Evolutionary conservation across 345 rosid genomes (phyloP).

Genomic region (Carallia brachiata): DNA sequence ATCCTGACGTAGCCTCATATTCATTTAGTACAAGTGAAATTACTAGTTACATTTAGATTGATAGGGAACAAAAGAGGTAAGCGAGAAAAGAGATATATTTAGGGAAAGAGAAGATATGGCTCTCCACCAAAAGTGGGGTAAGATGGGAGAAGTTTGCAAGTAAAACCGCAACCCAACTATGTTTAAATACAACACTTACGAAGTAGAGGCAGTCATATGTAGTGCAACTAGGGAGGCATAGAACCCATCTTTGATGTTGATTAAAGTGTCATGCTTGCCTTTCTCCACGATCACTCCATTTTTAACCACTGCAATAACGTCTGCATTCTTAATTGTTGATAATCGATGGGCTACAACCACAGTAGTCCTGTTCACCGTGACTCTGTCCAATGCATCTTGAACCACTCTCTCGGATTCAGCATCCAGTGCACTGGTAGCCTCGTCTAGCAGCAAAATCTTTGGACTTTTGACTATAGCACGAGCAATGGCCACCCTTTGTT

Average conservation of each 20-base stretch:
- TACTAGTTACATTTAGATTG: too few species aligned
- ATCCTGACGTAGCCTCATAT: too few species aligned
- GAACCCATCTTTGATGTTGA: slow-evolving; percentile 45
- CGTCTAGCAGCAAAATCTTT: slow-evolving; percentile 63
- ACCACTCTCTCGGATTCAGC: slow-evolving; percentile 77
- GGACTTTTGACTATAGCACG: slow-evolving; percentile 73
- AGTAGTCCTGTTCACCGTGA: slow-evolving; percentile 62
- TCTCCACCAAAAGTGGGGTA: too few species aligned
- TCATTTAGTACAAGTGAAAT: too few species aligned
- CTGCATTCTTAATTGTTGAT: slow-evolving; percentile 65
- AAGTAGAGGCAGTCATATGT: slow-evolving; percentile 40
- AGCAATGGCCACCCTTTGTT: slow-evolving; percentile 86
- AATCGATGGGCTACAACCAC: slow-evolving; percentile 68
- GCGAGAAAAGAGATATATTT: too few species aligned
- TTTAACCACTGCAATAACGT: slow-evolving; percentile 63
- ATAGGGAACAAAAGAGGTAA: too few species aligned
- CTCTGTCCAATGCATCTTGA: slow-evolving; percentile 68
- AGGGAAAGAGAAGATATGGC: too few species aligned
- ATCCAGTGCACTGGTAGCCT: slow-evolving; percentile 77
- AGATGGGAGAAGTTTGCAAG: too few species aligned
- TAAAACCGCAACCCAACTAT: too few species aligned
- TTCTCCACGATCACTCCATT: slow-evolving; percentile 61
- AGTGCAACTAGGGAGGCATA: slow-evolving; percentile 71
- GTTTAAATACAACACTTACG: neutral
- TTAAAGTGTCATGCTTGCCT: slow-evolving; percentile 62